Evolutionary conservation across 2,329 filamentous ascomycete genomes (phyloP), one percentile per base, ranked within the genome.

Genomic region (Botrytis fragariae): DNA sequence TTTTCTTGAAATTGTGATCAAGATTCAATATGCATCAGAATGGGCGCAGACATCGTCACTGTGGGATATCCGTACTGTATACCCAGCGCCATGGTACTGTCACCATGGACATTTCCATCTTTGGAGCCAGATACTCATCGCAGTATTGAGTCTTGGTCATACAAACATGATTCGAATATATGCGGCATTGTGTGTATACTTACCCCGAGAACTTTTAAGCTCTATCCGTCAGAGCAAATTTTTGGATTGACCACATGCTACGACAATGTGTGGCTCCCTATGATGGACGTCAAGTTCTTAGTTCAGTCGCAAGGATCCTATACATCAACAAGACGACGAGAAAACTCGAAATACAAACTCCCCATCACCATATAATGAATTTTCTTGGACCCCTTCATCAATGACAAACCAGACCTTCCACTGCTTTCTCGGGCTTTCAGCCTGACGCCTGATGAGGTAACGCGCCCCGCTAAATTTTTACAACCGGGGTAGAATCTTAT

Each of bases 361-460:
- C n/a, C 25, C n/a, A 29, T 42, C 29, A 44, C 10, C 12, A 32
- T 44, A 59, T 18, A 44, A 39, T 1, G 22, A 8, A 18, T 29
- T 44, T 44, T 32, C 37, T 44, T 22, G 29, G 42, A 12, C 51
- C 51, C 37, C 7, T 60, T 61, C 54, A 59, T 71, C 44, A 39
- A 64, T 72, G 62, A 72, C 59, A 68, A 72, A 57, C 62, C 62
- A 70, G 29, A 54, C 12, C 42, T 70, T 73, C 72, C 32, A 57
- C 60, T 37, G 48, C 60, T 29, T 72, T 73, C 72, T 63, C 37
- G 35, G 69, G 64, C 62, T 69, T 69, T 72, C 75, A 77, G 76
- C 75, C 76, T 77, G 48, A 67, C 74, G 59, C 75, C 67, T 64
- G 59, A 48, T 69, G 18, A 64, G 65, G 69, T 73, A 70, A 71